These are phyloP conservation scores for Geotrichum citri-aurantii DNA, from an alignment of 1,139 yeast genomes.

Conservation along the genomic window DNA sequence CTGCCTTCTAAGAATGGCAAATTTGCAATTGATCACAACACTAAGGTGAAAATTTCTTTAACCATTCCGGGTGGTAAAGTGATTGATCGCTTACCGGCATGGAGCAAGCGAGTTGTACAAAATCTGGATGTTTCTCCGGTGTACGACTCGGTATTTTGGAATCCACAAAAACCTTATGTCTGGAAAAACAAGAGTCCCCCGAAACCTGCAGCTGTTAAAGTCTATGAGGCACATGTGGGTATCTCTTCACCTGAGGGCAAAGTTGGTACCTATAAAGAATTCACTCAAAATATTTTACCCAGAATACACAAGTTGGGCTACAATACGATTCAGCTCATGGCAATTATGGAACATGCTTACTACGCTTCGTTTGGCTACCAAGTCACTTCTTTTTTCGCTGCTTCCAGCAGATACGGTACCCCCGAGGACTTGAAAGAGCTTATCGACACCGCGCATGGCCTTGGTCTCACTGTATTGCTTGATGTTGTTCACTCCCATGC, in stretches of 20 bases:
- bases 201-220: constrained; percentile 64
- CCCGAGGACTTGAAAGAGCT: constrained; percentile 92
- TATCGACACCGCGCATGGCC: constrained; percentile 83
- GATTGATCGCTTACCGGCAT: constrained; percentile 80
- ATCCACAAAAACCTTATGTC: constrained; percentile 55
- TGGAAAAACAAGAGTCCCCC: constrained; percentile 54
- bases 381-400: constrained; percentile 86
- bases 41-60: constrained; percentile 70
- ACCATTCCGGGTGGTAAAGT: constrained; percentile 60
- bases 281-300: constrained; percentile 77
- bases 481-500: constrained; percentile 97
- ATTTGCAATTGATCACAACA: constrained; percentile 72
- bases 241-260: constrained; percentile 87
- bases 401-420: constrained; percentile 83
- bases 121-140: constrained; percentile 45
- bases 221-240: constrained; percentile 95
- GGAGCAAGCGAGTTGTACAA: constrained; percentile 80
- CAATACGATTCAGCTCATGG: constrained; percentile 93
- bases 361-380: constrained; percentile 97
- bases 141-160: constrained; percentile 92
- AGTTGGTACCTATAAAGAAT: constrained; percentile 79
- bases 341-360: constrained; percentile 97
- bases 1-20: constrained; percentile 49
- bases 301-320: constrained; percentile 78
- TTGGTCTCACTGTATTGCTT: constrained; percentile 79